A percentile compares a stretch with the other conserved stretches of the same genome.
These are phyloP conservation scores for Suillus tomentosus DNA, from an alignment of 768 basidiomycete genomes.

Conservation along the genomic window DNA sequence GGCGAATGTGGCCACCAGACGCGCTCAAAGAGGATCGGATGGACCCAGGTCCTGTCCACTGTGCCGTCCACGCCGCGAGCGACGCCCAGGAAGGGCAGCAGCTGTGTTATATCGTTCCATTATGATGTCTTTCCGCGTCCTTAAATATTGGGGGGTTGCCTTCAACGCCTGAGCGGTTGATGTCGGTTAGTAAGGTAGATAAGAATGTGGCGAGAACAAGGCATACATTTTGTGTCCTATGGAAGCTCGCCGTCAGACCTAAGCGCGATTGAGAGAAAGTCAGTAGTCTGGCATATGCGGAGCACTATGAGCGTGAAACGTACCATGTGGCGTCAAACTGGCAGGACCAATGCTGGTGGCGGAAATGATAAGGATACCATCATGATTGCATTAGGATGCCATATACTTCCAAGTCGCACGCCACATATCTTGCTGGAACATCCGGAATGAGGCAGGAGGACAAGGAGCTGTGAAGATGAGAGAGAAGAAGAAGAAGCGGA, in stretches of 20 bases:
- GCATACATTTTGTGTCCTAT: neutral
- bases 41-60: neutral
- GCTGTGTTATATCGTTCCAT: neutral
- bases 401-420: neutral
- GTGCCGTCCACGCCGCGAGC: neutral
- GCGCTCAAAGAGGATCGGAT: neutral
- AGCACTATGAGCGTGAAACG: neutral
- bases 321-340: neutral
- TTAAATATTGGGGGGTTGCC: neutral
- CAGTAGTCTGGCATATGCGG: neutral
- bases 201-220: neutral
- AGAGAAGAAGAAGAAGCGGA: neutral
- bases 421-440: neutral
- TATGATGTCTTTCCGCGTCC: neutral
- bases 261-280: neutral
- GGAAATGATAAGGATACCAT: neutral
- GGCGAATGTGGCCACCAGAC: constrained; percentile 2
- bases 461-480: neutral
- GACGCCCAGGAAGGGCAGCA: neutral
- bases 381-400: neutral
- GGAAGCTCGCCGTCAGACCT: neutral
- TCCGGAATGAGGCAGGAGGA: neutral
- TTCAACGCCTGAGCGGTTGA: neutral
- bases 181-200: neutral
- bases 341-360: neutral